Conservation (phyloP, 2,329 filamentous ascomycete genomes). For the Dothistroma pini region DNA sequence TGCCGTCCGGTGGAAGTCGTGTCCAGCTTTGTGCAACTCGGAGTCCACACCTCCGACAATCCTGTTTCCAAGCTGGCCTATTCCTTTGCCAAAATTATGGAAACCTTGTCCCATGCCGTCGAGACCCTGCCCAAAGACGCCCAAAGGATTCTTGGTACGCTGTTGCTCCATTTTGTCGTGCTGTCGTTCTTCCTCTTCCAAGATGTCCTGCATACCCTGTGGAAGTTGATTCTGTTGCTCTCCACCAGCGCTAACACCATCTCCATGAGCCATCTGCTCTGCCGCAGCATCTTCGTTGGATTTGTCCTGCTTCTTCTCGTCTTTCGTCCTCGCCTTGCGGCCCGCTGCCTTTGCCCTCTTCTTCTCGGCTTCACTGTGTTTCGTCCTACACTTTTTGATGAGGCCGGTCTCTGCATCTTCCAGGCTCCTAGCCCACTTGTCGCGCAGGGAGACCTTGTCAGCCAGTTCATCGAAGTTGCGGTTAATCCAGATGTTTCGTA, state of each 20-base stretch:
- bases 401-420: conserved; percentile 82
- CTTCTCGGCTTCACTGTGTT: conserved; percentile 60
- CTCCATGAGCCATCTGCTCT: conserved; percentile 30
- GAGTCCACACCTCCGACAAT: conserved; percentile 39
- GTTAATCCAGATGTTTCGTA: conserved; percentile 96
- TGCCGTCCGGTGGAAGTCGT: conserved; percentile 19
- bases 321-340: conserved; percentile 54
- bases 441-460: conserved; percentile 75
- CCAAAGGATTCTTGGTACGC: conserved; percentile 19
- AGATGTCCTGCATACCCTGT: conserved; percentile 31
- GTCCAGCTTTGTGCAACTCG: conserved; percentile 25
- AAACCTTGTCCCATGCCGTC: conserved; percentile 25
- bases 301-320: conserved; percentile 41
- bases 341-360: conserved; percentile 50
- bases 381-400: conserved; percentile 74
- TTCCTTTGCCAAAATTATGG: conserved; percentile 24
- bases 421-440: conserved; percentile 65
- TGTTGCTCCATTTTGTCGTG: conserved; percentile 16
- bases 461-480: conserved; percentile 78
- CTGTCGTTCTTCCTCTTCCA: conserved; percentile 26
- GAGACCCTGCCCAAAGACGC: conserved; percentile 19
- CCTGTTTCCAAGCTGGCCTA: conserved; percentile 38
- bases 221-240: conserved; percentile 28
- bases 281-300: conserved; percentile 30
- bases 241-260: conserved; percentile 31